Conservation (phyloP, 495 filamentous ascomycete species). For the Mytilinidion resinicola region DNA sequence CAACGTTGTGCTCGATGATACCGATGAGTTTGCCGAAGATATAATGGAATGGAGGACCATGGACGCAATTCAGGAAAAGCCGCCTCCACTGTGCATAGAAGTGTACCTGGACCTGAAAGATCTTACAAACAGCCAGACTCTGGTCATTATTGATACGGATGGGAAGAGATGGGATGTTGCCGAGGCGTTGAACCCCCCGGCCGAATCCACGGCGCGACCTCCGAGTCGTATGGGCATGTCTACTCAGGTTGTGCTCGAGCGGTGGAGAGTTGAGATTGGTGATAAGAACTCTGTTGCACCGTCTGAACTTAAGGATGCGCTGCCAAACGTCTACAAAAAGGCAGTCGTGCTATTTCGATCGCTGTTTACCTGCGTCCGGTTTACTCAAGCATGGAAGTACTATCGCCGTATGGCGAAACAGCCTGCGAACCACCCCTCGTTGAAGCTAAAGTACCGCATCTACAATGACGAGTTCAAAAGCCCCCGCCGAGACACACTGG, state of each 20-base stretch:
- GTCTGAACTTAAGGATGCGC: constrained; percentile 59
- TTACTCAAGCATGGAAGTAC: constrained; percentile 81
- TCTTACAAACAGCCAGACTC: constrained; percentile 75
- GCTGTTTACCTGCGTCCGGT: constrained; percentile 74
- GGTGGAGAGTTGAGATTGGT: constrained; percentile 80
- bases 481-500: constrained; percentile 53
- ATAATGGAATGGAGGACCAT: constrained; percentile 71
- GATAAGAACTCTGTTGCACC: constrained; percentile 46
- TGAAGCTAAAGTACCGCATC: constrained; percentile 77
- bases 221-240: constrained; percentile 48
- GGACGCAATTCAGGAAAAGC: constrained; percentile 68
- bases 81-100: constrained; percentile 84
- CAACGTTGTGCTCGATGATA: constrained; percentile 88
- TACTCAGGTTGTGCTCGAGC: constrained; percentile 72
- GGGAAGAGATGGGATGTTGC: constrained; percentile 89
- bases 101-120: constrained; percentile 77
- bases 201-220: constrained; percentile 39
- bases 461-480: constrained; percentile 49
- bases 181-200: constrained; percentile 66
- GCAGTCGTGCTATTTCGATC: constrained; percentile 90
- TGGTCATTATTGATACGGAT: constrained; percentile 80
- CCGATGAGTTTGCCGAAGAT: constrained; percentile 74
- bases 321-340: constrained; percentile 93
- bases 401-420: constrained; percentile 53
- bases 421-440: constrained; percentile 56